Evolutionary conservation across 1,284 basidiomycete species (phyloP).

Genomic region (Cutaneotrichosporon sp.): DNA sequence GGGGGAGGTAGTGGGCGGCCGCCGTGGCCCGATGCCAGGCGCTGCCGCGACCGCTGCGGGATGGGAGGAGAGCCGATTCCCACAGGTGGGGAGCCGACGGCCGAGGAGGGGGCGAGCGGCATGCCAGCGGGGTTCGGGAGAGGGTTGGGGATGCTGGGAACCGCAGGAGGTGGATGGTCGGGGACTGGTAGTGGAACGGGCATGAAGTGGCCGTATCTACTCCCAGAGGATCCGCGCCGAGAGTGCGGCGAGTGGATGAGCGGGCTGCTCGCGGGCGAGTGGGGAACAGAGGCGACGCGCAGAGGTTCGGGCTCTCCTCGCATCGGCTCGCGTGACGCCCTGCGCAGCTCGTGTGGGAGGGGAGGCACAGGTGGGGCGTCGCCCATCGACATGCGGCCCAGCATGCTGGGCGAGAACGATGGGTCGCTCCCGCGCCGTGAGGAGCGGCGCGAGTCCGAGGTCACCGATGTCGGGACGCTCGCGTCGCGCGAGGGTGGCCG

Average conservation of each 20-base stretch:
- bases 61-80: neutral
- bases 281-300: slow-evolving; percentile 5
- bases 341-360: slow-evolving; percentile 4
- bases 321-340: slow-evolving; percentile 4
- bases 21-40: slow-evolving; percentile 2
- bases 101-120: slow-evolving; percentile 6
- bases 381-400: slow-evolving; percentile 3
- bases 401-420: slow-evolving; percentile 1
- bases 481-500: slow-evolving; percentile 10
- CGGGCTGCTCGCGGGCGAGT: slow-evolving; percentile 3
- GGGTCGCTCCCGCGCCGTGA: slow-evolving; percentile 8
- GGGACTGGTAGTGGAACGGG: neutral
- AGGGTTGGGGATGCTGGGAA: neutral
- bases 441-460: slow-evolving; percentile 11
- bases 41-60: neutral
- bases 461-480: slow-evolving; percentile 6
- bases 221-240: neutral
- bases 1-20: slow-evolving; percentile 7
- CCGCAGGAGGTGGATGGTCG: neutral
- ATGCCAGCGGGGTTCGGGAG: neutral
- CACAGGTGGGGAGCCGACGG: neutral
- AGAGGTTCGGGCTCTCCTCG: slow-evolving; percentile 1
- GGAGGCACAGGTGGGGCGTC: slow-evolving; percentile 5
- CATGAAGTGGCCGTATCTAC: neutral
- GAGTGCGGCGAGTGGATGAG: slow-evolving; percentile 7